These are phyloP conservation scores for Leishmania tarentolae DNA, from an alignment of 208 protist species.

Conservation along the genomic window DNA sequence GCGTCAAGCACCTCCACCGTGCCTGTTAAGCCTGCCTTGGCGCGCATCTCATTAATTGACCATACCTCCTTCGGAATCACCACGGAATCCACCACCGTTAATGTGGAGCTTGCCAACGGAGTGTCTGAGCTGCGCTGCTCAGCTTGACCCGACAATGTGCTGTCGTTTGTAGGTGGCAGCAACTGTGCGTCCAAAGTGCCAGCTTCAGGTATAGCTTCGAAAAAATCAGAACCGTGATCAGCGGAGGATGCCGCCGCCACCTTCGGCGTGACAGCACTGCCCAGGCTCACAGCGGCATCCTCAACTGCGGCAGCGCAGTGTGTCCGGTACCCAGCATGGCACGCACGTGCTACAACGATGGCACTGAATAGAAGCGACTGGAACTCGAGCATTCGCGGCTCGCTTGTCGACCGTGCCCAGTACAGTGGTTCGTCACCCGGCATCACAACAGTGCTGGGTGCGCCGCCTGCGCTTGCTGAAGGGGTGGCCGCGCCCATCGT, in stretches of 20 bases:
- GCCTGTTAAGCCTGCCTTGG: conserved; percentile 27
- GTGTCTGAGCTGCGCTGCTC: neutral
- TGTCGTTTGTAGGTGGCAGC: neutral
- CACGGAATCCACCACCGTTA: conserved; percentile 16
- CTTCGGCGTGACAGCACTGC: too few species aligned
- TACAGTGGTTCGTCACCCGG: conserved; percentile 40
- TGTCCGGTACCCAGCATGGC: conserved; percentile 4
- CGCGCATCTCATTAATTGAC: conserved; percentile 32
- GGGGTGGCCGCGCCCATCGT: conserved; percentile 7
- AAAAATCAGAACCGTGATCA: neutral
- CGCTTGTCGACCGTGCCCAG: conserved; percentile 49
- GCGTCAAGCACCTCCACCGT: conserved; percentile 43
- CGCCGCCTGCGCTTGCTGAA: neutral
- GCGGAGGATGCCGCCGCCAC: neutral
- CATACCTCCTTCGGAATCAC: conserved; percentile 40
- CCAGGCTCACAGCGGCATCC: neutral
- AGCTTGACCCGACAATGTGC: neutral
- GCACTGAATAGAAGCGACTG: conserved; percentile 48
- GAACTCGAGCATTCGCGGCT: conserved; percentile 54
- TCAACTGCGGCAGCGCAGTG: conserved; percentile 5
- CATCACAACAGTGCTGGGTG: conserved; percentile 18
- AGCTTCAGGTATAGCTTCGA: neutral
- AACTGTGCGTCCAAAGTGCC: neutral
- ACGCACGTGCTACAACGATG: conserved; percentile 26
- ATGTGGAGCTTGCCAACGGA: neutral